Base-by-base conservation (phyloP, 2,329 filamentous ascomycete species). In the Biscogniauxia mediterranea region DNA sequence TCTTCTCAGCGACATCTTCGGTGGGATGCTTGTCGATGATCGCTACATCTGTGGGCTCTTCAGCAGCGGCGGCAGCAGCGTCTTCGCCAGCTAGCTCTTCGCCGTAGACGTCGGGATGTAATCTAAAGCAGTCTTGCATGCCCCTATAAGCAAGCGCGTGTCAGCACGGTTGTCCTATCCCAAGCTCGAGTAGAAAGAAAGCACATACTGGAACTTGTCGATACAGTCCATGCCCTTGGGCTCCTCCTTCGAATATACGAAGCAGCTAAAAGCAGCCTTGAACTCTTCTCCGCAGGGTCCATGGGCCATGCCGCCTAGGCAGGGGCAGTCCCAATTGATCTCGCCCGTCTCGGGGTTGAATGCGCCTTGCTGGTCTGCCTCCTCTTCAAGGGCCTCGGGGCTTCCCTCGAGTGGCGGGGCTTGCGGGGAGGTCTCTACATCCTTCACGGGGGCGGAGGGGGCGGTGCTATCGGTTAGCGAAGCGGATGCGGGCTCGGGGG, bases 301-400 rank as follows among this genome's bases (percentile, higher is more conserved):
- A 73, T 97, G 80, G 7, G 95, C 95, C 95, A 99, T 99, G 57
- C 95, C 95, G 55, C 95, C 95, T 38, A 99, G 81, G 76, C 95
- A 99, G 17, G 95, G 95, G 78, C 95, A 99, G 76, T 98, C 95
- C 95, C 95, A 99, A 83, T 99, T 99, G 79, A 99, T 99, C 84
- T 99, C 95, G 69, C 95, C 95, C 9, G 95, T 99, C 81, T 98
- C 95, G 2, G 93, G 93, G 78, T 99, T 96, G 81, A 98, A 99
- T 0, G 95, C 95, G 59, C 92, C 95, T 77, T 98, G 88, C 74
- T 94, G 88, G 64, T 81, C 85, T 5, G 92, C 93, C 76, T 97
- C 93, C 62, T 92, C 86, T 76, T 97, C 90, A 15, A 95, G 79
- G 0, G 77, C 82, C 60, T 79, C 80, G 6, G 81, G 79, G 1